Percentiles rank a stretch among this genome's conserved stretches.
These are phyloP conservation scores for Didymella arachidicola DNA, from an alignment of 2,329 filamentous ascomycete species.

Conservation along the genomic window DNA sequence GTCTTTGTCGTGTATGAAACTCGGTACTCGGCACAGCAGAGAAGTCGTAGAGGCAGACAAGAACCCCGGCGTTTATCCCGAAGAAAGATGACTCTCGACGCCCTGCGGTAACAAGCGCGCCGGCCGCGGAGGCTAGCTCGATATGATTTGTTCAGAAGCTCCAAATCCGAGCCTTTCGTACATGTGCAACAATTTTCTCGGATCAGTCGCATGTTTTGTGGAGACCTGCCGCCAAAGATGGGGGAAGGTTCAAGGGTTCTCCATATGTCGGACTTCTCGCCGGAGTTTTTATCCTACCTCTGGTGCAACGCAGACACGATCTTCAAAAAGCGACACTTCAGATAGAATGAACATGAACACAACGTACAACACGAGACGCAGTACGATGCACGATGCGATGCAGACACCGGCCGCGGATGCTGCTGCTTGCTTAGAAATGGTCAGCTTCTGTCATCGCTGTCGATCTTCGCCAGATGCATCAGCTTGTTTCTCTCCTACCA, in stretches of 20 bases:
- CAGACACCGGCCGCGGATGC: conserved; percentile 17
- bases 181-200: conserved; percentile 1
- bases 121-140: conserved; percentile 35
- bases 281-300: not conserved
- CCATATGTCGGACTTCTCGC: conserved; percentile 22
- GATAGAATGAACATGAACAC: too few relatives aligned
- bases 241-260: conserved; percentile 7
- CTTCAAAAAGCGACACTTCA: too few relatives aligned
- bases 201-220: conserved; percentile 8
- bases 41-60: conserved; percentile 3
- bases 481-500: not conserved
- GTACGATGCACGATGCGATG: not conserved
- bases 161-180: not conserved
- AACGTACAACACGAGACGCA: too few relatives aligned
- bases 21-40: conserved; percentile 4
- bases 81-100: not conserved
- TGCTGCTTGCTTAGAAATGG: conserved; percentile 15
- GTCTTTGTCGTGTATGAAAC: not conserved
- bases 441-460: conserved; percentile 4
- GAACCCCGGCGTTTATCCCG: conserved; percentile 5
- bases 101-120: conserved; percentile 15
- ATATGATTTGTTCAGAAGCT: conserved; percentile 2
- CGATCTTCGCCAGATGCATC: conserved; percentile 13
- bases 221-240: conserved; percentile 11
- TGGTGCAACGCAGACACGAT: not conserved